Evolutionary conservation across 495 filamentous ascomycete genomes (phyloP), one percentile per base, ranked within the genome.

Genomic region (Tetracladium marchalianum): DNA sequence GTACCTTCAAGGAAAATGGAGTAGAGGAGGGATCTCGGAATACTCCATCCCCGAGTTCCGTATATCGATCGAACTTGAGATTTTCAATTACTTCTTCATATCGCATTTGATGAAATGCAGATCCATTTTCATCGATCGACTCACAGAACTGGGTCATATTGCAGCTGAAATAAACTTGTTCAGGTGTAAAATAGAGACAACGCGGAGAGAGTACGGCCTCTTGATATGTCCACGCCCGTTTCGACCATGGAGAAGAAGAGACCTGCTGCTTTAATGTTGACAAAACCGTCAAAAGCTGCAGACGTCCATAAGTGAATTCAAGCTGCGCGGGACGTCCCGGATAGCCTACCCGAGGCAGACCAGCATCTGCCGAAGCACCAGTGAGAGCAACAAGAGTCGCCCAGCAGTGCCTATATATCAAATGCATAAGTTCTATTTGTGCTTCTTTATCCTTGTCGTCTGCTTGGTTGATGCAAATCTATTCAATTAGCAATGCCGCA

Each of bases 401-500:
- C 17, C 31, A 49, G n/a, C 50, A 41, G 11, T 40, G 44, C 12
- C 31, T 16, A 35, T 56, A 56, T 24, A 56, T 50, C 31, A 35
- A 41, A 32, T 45, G 31, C 53, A 56, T 56, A 12, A 31, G 27
- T 2, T 11, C 15, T 33, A 56, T 56, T 44, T 56, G 50, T 5
- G 42, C 39, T 5, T 12, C 41, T 38, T 56, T 50, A 19, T 56
- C 44, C 15, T 40, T 13, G 19, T 50, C 38, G 45, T 49, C 33
- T 13, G 43, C 35, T 48, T 57, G 54, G 40, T 54, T 43, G 17
- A 57, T 57, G 31, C 54, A 57, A n/a, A 57, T n/a, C n/a, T n/a
- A n/a, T n/a, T n/a, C n/a, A n/a, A n/a, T n/a, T n/a, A n/a, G n/a
- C n/a, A n/a, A n/a, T n/a, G n/a, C n/a, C n/a, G n/a, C n/a, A n/a